Base-by-base conservation (phyloP, 345 rosid genomes). In the Pistacia vera region DNA sequence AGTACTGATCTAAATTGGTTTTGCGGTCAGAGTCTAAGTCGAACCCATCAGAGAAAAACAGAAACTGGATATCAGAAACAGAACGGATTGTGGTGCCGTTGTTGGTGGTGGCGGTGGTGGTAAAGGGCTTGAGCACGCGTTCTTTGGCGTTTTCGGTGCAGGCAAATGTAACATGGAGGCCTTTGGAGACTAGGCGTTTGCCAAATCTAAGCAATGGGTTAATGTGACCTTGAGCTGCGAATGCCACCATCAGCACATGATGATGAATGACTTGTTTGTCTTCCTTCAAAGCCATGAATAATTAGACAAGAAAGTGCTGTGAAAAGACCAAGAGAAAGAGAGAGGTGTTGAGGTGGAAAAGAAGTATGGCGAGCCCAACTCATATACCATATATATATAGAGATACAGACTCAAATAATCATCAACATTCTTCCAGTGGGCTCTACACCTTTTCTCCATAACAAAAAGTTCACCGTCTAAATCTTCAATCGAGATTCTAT, bases 31-130 rank as follows among this genome's bases (percentile, higher is more conserved):
- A 79, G 72, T 85, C 83, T 2, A 84, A 78, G 76, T 79, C 75
- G 36, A 86, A 74, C 22, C 91, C 91, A 13, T 83, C 90, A 22
- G 88, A 80, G 85, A 83, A 84, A 79, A 82, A 86, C 60, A 82
- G 66, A 41, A 88, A 30, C 8, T 63, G 60, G 72, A 87, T 79
- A 41, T 81, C 81, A 51, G 85, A 41, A 25, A 25, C 25, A 25
- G 25, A 25, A 25, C 25, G 25, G 25, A 25, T 25, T 25, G 25
- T 25, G 25, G 25, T 25, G 25, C 25, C 25, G 25, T 25, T 25
- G 25, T 25, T 25, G 25, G 25, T 25, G 25, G 25, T 25, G 25
- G 25, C 25, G 25, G 25, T 25, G 25, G 25, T 25, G 56, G n/a
- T 36, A 71, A 63, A 52, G 56, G 85, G 82, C 57, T 78, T 78